Conservation (phyloP, 169 alveolate genomes). For the Plasmodium malariae region DNA sequence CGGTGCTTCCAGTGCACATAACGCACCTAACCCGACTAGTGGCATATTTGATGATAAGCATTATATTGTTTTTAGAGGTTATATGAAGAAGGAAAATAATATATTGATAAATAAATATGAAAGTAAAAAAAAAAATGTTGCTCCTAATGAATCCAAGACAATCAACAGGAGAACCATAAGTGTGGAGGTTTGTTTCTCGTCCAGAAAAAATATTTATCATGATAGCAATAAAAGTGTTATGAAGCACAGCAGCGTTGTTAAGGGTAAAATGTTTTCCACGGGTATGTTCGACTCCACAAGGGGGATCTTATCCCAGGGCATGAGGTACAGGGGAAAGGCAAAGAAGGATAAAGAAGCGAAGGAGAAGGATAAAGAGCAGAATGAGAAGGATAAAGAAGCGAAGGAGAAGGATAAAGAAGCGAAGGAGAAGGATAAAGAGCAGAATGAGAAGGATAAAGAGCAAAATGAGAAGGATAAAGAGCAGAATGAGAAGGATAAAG, state of each 20-base stretch:
- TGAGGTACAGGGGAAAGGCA: neutral
- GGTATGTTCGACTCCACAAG: neutral
- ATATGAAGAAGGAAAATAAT: conserved; percentile 9
- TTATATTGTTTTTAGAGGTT: neutral
- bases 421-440: neutral
- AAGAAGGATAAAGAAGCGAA: neutral
- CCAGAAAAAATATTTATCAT: too few species aligned
- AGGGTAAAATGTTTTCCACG: neutral
- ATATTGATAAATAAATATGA: neutral
- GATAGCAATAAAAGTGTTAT: neutral
- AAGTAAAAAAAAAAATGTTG: neutral
- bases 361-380: neutral
- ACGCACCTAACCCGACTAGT: neutral
- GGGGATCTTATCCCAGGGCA: too few species aligned
- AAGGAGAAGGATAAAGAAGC: neutral
- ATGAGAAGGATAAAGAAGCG: neutral
- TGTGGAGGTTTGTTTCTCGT: conserved; percentile 36
- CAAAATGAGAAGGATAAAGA: neutral
- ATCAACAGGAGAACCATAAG: conserved; percentile 23
- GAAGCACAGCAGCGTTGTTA: neutral
- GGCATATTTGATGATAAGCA: conserved; percentile 18
- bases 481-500: neutral
- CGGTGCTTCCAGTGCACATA: too few species aligned
- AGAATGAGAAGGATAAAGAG: neutral
- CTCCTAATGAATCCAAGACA: neutral